Base-by-base conservation (phyloP, 176 grass and related monocot species). In the Carex littledalei region DNA sequence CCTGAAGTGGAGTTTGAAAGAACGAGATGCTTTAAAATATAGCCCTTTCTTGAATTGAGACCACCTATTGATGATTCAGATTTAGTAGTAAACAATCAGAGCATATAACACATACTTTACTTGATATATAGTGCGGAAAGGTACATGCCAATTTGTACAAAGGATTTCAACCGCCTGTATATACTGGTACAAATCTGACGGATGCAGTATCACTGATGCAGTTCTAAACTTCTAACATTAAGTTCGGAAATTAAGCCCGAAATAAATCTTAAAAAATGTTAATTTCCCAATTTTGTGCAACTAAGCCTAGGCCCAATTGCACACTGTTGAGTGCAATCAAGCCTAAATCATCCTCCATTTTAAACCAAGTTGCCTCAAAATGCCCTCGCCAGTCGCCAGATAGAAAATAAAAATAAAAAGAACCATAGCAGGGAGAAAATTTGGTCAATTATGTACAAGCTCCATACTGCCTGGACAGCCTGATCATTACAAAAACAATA, bases 1-100 rank as follows among this genome's bases (percentile, higher is more conserved):
- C 90, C 84, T 9, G 68, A 67, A 79, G 81, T 87, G 86, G 96
- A 76, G 13, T 86, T 89, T 73, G 84, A 85, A 39, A 86, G 45
- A 56, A 74, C 5, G 21, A 67, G 56, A 24, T 10, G 74, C 71
- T 87, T 85, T 22, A 67, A 52, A 52, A 81, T 80, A 75, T 86
- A 85, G 54, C 9, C 65, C 29, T 8, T 80, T 68, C 86, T 89
- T 16, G 77, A 86, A 84, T 78, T 88, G 24, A 17, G 81, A 67
- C 12, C n/a, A 66, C 61, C 81, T 83, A 62, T 20, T 35, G 53
- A 61, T 81, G 20, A 68, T 68, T 41, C 22, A n/a, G 6, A 80
- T 16, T 68, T 43, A 35, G 70, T 15, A 54, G 34, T 17, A 45
- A 47, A 35, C 5, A 71, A 31, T 61, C 12, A 81, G 29, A 62